phyloP scores from a whole-genome alignment of 192 early-diverging fungal genomes.

The Coemansia brasiliensis region DNA sequence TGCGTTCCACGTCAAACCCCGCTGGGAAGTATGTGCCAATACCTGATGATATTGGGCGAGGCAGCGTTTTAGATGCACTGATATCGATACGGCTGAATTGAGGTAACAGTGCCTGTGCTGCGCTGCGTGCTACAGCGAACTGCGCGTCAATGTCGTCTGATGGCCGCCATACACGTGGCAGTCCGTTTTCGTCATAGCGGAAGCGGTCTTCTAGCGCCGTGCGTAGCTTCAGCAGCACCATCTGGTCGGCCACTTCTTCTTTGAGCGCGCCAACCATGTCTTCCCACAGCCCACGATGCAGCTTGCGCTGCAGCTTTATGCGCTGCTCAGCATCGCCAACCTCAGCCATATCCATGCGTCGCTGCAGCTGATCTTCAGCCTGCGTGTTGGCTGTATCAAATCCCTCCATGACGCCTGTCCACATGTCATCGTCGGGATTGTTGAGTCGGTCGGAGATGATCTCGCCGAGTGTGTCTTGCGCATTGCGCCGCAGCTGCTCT shows the following conservation, averaged over 20 bases:
- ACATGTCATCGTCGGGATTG: conserved; percentile 66
- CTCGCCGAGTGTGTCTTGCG: conserved; percentile 65
- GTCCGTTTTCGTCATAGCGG: conserved; percentile 88
- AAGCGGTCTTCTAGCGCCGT: conserved; percentile 86
- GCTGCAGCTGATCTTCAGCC: conserved; percentile 4
- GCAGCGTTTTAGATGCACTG: conserved; percentile 1
- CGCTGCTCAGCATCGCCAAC: conserved; percentile 58
- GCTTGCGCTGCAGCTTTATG: conserved; percentile 55
- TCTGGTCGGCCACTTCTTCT: conserved; percentile 81
- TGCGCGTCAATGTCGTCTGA: conserved; percentile 91
- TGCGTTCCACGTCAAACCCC: conserved; percentile 63
- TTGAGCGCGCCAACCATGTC: conserved; percentile 68
- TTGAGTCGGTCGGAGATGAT: conserved; percentile 68
- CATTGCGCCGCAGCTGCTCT: conserved; percentile 12
- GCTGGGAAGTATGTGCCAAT: conserved; percentile 24
- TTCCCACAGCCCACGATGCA: conserved; percentile 70
- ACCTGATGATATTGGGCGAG: background rate
- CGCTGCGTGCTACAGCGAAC: conserved; percentile 74
- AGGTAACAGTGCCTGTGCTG: conserved; percentile 64
- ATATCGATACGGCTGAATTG: conserved; percentile 76
- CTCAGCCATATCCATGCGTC: conserved; percentile 57
- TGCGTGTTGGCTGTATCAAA: conserved; percentile 58
- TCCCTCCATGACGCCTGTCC: conserved; percentile 64
- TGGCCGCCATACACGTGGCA: conserved; percentile 94
- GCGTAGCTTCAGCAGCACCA: conserved; percentile 79